Evolutionary conservation across 495 filamentous ascomycete genomes (phyloP).

Genomic region (Echria macrotheca): DNA sequence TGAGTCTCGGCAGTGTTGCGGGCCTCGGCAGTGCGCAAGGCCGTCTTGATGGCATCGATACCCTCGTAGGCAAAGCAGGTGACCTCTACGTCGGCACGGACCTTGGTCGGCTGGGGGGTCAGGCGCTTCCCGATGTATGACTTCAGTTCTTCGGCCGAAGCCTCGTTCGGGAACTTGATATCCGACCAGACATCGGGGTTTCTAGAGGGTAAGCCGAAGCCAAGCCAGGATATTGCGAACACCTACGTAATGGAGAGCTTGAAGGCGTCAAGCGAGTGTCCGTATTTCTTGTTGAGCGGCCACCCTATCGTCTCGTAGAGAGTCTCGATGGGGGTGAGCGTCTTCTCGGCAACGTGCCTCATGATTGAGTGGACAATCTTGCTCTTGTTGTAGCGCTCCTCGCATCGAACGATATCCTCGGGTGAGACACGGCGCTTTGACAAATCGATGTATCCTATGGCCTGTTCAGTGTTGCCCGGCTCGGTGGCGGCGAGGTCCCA

Average conservation of each 20-base stretch:
- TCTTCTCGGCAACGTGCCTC: slow-evolving; percentile 97
- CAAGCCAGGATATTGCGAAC: too few relatives aligned
- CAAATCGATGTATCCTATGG: slow-evolving; percentile 78
- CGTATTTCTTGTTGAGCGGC: slow-evolving; percentile 96
- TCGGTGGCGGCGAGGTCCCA: slow-evolving; percentile 18
- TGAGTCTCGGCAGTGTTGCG: slow-evolving; percentile 82
- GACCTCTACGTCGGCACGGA: slow-evolving; percentile 95
- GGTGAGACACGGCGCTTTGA: slow-evolving; percentile 96
- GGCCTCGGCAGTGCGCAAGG: slow-evolving; percentile 79
- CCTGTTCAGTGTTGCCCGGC: slow-evolving; percentile 38
- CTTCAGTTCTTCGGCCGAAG: slow-evolving; percentile 81
- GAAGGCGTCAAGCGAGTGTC: slow-evolving; percentile 94
- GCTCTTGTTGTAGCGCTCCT: slow-evolving; percentile 98
- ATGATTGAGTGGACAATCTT: slow-evolving; percentile 99
- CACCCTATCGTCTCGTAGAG: slow-evolving; percentile 93
- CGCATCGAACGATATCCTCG: slow-evolving; percentile 96
- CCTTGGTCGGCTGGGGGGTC: slow-evolving; percentile 94
- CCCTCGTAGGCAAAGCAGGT: slow-evolving; percentile 98
- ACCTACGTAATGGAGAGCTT: slow-evolving; percentile 95
- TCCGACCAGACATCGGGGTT: slow-evolving; percentile 96
- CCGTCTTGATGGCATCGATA: slow-evolving; percentile 94
- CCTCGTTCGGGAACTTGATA: slow-evolving; percentile 76
- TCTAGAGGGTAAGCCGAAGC: slow-evolving; percentile 35
- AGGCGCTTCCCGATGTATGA: slow-evolving; percentile 93
- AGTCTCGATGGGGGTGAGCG: slow-evolving; percentile 82